Conservation (phyloP, 2,329 filamentous ascomycete genomes). For the Cladophialophora carrionii region DNA sequence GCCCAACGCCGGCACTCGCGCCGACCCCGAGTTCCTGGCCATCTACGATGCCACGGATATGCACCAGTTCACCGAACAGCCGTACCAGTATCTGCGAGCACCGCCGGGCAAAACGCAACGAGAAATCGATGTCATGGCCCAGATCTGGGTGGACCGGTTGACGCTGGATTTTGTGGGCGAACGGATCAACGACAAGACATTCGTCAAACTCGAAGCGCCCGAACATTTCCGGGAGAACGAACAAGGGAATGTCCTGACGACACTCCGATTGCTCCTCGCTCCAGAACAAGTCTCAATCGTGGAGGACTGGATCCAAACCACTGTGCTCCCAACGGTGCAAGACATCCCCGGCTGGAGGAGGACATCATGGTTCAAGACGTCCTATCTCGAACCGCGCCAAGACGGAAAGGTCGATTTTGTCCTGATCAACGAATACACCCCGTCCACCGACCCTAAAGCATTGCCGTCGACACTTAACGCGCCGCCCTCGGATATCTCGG, state of each 20-base stretch:
- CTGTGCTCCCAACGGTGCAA: constrained; percentile 50
- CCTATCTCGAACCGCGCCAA: constrained; percentile 59
- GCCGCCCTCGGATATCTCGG: constrained; percentile 48
- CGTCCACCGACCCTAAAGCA: constrained; percentile 62
- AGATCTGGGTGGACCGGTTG: constrained; percentile 69
- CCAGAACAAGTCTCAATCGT: constrained; percentile 2
- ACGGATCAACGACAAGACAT: constrained; percentile 51
- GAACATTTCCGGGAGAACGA: constrained; percentile 65
- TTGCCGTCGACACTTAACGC: neutral
- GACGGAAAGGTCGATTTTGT: constrained; percentile 61
- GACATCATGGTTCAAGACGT: constrained; percentile 70
- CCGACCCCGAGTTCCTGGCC: constrained; percentile 48
- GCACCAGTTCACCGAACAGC: constrained; percentile 67
- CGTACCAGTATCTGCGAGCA: constrained; percentile 62
- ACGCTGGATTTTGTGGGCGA: constrained; percentile 70
- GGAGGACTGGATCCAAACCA: constrained; percentile 12
- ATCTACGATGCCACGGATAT: constrained; percentile 60
- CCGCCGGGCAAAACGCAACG: constrained; percentile 60
- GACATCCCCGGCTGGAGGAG: constrained; percentile 79
- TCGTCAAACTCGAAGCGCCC: constrained; percentile 58
- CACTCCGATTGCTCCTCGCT: constrained; percentile 61
- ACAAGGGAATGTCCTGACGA: constrained; percentile 64
- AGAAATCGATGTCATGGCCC: constrained; percentile 64
- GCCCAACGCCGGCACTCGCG: constrained; percentile 13
- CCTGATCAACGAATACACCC: constrained; percentile 72